Percentiles rank a stretch among this genome's conserved stretches.
These are phyloP conservation scores for Meyerozyma carpophila DNA, from an alignment of 1,139 yeast species.

Conservation along the genomic window DNA sequence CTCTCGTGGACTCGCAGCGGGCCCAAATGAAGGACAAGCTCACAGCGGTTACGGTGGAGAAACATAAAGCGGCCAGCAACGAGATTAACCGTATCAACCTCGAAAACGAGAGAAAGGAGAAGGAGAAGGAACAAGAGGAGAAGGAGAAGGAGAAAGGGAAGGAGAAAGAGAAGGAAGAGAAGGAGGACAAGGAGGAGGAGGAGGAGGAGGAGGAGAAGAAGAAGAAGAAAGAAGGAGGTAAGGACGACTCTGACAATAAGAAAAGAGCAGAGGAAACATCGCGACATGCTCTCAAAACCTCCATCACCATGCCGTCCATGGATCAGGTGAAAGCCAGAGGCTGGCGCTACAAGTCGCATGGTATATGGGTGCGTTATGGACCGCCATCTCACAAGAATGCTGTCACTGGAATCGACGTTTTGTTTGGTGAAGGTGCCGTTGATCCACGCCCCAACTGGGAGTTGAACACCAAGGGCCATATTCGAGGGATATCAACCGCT, in stretches of 20 bases:
- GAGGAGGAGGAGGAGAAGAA: background rate
- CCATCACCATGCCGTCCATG: slow-evolving; percentile 25
- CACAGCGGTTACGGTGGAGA: slow-evolving; percentile 12
- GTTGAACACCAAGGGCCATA: slow-evolving; percentile 23
- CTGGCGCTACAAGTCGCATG: slow-evolving; percentile 32
- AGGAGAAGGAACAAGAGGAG: slow-evolving; percentile 1
- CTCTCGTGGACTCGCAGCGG: slow-evolving; percentile 8
- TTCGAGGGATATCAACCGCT: slow-evolving; percentile 17
- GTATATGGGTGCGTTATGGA: slow-evolving; percentile 50
- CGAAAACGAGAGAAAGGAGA: slow-evolving; percentile 6
- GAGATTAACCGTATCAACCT: slow-evolving; percentile 10
- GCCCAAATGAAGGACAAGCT: slow-evolving; percentile 10
- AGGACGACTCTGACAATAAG: background rate
- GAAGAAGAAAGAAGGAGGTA: too few relatives aligned
- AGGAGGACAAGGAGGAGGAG: slow-evolving; percentile 2
- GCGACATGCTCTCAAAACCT: slow-evolving; percentile 19
- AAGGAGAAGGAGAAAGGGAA: background rate
- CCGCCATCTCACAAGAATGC: slow-evolving; percentile 18
- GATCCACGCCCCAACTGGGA: slow-evolving; percentile 79
- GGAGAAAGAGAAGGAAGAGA: background rate
- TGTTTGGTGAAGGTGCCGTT: slow-evolving; percentile 67
- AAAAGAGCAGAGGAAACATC: slow-evolving; percentile 4
- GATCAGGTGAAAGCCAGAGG: slow-evolving; percentile 26
- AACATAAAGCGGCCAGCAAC: slow-evolving; percentile 12
- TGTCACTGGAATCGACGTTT: slow-evolving; percentile 47